phyloP scores from a whole-genome alignment of 768 basidiomycete species.

The Collybia mongolica region DNA sequence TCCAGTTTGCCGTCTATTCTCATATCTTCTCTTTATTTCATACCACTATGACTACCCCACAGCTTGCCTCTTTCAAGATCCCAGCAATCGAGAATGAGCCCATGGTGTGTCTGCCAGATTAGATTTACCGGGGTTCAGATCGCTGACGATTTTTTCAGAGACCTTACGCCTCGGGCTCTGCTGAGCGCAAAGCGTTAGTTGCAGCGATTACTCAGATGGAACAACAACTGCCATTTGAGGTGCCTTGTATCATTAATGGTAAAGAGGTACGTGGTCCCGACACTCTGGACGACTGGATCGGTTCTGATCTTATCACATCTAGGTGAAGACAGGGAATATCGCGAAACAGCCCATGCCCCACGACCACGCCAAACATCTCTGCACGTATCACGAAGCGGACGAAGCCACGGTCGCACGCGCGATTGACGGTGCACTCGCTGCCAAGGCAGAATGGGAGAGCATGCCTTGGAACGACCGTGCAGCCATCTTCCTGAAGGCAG shows the following conservation, averaged over 20 bases:
- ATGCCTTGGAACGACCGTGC: conserved; percentile 97
- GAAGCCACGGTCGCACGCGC: conserved; percentile 70
- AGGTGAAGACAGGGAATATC: conserved; percentile 82
- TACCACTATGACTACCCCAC: conserved; percentile 61
- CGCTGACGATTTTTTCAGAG: conserved; percentile 39
- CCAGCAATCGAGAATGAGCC: conserved; percentile 91
- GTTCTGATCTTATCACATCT: neutral
- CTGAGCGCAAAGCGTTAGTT: conserved; percentile 72
- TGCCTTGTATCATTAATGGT: conserved; percentile 92
- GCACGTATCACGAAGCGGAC: conserved; percentile 88
- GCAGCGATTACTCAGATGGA: conserved; percentile 80
- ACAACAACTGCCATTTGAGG: conserved; percentile 82
- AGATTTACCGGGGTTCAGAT: neutral
- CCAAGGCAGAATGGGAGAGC: conserved; percentile 87
- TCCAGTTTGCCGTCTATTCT: neutral
- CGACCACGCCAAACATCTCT: conserved; percentile 79
- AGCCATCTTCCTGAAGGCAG: conserved; percentile 97
- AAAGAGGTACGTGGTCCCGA: conserved; percentile 56
- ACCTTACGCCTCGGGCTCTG: conserved; percentile 74
- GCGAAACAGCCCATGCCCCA: conserved; percentile 84
- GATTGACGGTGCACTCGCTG: conserved; percentile 84
- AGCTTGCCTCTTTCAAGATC: conserved; percentile 84
- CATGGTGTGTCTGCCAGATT: conserved; percentile 54
- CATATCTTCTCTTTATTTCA: neutral
- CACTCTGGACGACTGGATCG: neutral